Evolutionary conservation across 306 rosid species (phyloP).

Genomic region (Ochetophila trinervis): DNA sequence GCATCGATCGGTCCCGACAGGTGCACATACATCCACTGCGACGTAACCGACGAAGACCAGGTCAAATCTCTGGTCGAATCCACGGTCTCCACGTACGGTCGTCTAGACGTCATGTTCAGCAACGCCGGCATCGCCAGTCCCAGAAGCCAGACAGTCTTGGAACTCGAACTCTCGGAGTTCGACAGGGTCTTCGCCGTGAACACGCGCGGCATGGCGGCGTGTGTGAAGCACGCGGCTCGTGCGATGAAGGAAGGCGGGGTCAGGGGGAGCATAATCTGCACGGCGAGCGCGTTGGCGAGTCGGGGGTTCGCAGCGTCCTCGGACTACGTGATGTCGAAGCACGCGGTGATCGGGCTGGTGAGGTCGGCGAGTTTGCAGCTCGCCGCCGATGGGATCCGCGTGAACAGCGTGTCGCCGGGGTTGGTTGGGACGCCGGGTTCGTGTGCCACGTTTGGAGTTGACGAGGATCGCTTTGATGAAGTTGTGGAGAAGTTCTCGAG

Average conservation of each 20-base stretch:
- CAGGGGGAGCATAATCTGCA: conserved; percentile 53
- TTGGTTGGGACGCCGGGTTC: conserved; percentile 6
- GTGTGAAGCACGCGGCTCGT: conserved; percentile 50
- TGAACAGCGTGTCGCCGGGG: conserved; percentile 40
- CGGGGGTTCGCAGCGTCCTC: background rate
- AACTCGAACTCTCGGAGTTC: conserved; percentile 31
- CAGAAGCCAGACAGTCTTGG: conserved; percentile 31
- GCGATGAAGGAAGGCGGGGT: conserved; percentile 43
- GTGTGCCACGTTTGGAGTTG: background rate
- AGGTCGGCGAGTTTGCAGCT: conserved; percentile 38
- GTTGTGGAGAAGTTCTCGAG: background rate
- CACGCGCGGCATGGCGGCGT: conserved; percentile 34
- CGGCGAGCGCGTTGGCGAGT: conserved; percentile 28
- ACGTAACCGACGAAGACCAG: conserved; percentile 47
- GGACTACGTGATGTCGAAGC: conserved; percentile 33
- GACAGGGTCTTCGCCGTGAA: conserved; percentile 34
- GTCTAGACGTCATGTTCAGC: conserved; percentile 60
- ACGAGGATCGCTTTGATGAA: background rate
- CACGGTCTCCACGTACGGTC: conserved; percentile 37
- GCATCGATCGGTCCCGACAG: conserved; percentile 36
- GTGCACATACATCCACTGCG: conserved; percentile 47
- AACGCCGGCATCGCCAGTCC: conserved; percentile 43
- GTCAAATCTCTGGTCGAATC: conserved; percentile 38
- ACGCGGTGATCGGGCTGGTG: conserved; percentile 31
- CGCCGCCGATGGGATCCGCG: conserved; percentile 19